Percentiles rank a stretch among this genome's conserved stretches.
Evolutionary conservation across 2,329 filamentous ascomycete species (phyloP).

Genomic region (Pyrenochaeta sp.): DNA sequence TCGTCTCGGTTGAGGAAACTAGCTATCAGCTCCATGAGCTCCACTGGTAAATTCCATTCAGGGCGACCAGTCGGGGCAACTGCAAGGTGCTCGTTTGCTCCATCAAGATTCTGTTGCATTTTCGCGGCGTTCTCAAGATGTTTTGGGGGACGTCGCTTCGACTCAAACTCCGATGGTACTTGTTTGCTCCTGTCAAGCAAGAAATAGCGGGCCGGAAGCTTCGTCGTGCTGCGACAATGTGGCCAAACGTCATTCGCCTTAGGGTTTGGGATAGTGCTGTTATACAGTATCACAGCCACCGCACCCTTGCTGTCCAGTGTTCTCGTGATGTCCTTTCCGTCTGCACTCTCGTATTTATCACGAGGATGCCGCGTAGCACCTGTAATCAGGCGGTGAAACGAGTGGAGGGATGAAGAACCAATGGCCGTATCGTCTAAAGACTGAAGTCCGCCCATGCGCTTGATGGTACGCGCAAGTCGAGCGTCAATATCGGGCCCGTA

Average conservation of each 20-base stretch:
- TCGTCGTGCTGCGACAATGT: constrained; percentile 36
- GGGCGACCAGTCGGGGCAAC: constrained; percentile 47
- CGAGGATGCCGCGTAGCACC: constrained; percentile 24
- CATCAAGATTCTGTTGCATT: not conserved
- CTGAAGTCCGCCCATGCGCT: not conserved
- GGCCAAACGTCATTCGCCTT: constrained; percentile 50
- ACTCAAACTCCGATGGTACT: not conserved
- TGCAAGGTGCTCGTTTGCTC: not conserved
- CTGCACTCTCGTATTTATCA: constrained; percentile 24
- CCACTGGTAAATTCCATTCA: constrained; percentile 61
- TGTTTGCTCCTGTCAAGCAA: constrained; percentile 18
- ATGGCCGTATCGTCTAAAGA: not conserved
- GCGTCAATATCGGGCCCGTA: not conserved
- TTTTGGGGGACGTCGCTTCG: constrained; percentile 6
- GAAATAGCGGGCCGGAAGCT: constrained; percentile 37
- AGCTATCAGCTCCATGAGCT: constrained; percentile 68
- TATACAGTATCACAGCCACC: constrained; percentile 35
- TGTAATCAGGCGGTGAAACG: constrained; percentile 2
- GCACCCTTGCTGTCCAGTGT: constrained; percentile 31
- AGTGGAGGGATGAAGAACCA: not conserved
- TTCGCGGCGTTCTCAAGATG: not conserved
- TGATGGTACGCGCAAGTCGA: not conserved
- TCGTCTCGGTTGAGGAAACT: constrained; percentile 65
- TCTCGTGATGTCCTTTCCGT: constrained; percentile 19
- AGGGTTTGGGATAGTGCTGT: constrained; percentile 21